Base-by-base conservation (phyloP, 1,284 basidiomycete genomes). In the Naganishia sp. region DNA sequence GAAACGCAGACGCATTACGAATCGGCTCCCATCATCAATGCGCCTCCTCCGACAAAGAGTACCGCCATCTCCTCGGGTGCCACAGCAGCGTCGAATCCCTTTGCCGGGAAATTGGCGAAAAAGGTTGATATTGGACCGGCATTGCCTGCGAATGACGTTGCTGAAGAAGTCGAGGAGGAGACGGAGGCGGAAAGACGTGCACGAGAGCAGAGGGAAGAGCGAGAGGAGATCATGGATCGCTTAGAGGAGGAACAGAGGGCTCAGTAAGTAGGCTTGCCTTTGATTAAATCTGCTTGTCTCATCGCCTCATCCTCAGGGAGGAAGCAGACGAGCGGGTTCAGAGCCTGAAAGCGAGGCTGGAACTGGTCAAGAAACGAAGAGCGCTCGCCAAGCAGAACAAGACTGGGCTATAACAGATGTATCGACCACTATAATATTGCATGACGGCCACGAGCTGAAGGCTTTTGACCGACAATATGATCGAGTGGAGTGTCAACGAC, bases 161-260 rank as follows among this genome's bases (percentile, higher is more conserved):
- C 70, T 39, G 36, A 39, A 52, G 71, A 72, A 39, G 68, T 42
- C 18, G 77, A 75, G 36, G 74, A 77, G 55, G 78, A 80, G 72
- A 79, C 71, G 2, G 77, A 77, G 66, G 74, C 68, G 46, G 78
- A 78, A 66, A 70, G 67, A 49, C 68, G 75, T 52, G 75, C 64
- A 39, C 67, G 78, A 25, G 15, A 76, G 50, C 74, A 72, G 28
- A 64, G 75, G 23, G 79, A 81, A 66, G 79, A 81, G 71, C 71
- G 72, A 59, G 79, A 81, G 68, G 79, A 80, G 71, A 78, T 81
- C 25, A 74, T 81, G 64, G 70, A 67, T 45, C 65, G 79, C 13
- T 66, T 81, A 39, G 77, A 79, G 61, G 79, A 79, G 60, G 79
- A 81, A 70, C 73, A 77, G 68, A 68, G 79, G 44, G 79, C 79